These are phyloP conservation scores for Senna tora DNA, from an alignment of 306 rosid genomes.

Conservation along the genomic window DNA sequence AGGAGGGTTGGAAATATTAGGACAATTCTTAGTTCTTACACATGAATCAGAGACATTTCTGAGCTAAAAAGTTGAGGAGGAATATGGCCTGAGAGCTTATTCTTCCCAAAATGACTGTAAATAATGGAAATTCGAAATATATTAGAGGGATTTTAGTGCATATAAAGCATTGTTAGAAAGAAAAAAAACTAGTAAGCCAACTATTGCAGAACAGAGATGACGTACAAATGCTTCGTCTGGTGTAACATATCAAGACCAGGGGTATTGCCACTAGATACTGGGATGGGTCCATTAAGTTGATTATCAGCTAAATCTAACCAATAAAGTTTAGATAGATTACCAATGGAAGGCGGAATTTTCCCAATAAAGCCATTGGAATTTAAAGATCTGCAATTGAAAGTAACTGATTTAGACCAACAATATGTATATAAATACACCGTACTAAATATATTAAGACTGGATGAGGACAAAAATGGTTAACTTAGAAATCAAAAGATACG, in stretches of 20 bases:
- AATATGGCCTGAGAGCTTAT: slow-evolving; percentile 57
- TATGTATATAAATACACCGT: slow-evolving; percentile 15
- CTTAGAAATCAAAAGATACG: no score
- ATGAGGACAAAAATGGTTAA: no score
- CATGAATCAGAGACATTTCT: slow-evolving; percentile 57
- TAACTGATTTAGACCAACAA: slow-evolving; percentile 19
- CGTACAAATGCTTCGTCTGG: slow-evolving; percentile 53
- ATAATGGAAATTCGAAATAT: slow-evolving; percentile 28
- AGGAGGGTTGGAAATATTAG: slow-evolving; percentile 8
- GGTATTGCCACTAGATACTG: slow-evolving; percentile 48
- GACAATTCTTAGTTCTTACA: slow-evolving; percentile 61
- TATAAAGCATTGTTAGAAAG: neutral
- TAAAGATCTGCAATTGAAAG: slow-evolving; percentile 48
- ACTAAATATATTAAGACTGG: slow-evolving; percentile 1
- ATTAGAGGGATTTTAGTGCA: slow-evolving; percentile 1
- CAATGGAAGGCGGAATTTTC: slow-evolving; percentile 50
- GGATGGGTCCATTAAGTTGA: slow-evolving; percentile 49
- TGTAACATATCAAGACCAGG: slow-evolving; percentile 58
- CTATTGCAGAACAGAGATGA: slow-evolving; percentile 23
- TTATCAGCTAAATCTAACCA: slow-evolving; percentile 56
- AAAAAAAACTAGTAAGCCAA: slow-evolving; percentile 5
- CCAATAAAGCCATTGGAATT: slow-evolving; percentile 52
- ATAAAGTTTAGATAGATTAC: slow-evolving; percentile 46
- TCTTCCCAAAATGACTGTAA: slow-evolving; percentile 68
- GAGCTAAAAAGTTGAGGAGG: slow-evolving; percentile 62